These are phyloP conservation scores for Gamarada debralockiae DNA, from an alignment of 495 filamentous ascomycete species.

Conservation along the genomic window DNA sequence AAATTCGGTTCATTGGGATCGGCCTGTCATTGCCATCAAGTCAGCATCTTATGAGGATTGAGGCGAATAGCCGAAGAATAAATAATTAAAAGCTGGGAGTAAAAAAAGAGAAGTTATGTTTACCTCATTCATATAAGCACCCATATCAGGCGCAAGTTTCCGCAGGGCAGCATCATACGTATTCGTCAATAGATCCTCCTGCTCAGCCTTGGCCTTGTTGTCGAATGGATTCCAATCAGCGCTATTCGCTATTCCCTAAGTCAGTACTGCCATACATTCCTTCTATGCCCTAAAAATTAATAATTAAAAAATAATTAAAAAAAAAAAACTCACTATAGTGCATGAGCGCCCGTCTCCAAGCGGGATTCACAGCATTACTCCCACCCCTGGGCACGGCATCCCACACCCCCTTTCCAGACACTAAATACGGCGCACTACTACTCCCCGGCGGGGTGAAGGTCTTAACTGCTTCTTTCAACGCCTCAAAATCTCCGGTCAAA, in stretches of 20 bases:
- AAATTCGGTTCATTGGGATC: slow-evolving; percentile 42
- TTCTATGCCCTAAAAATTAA: too few species aligned
- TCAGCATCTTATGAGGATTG: not conserved
- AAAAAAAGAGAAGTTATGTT: too few species aligned
- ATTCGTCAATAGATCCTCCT: not conserved
- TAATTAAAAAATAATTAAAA: not conserved
- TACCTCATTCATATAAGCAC: slow-evolving; percentile 33
- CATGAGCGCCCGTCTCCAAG: slow-evolving; percentile 40
- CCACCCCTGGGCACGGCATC: slow-evolving; percentile 12
- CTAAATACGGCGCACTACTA: slow-evolving; percentile 3
- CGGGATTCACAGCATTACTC: slow-evolving; percentile 32
- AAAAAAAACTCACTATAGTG: slow-evolving; percentile 20
- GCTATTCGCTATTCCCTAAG: not conserved
- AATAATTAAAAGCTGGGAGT: too few species aligned
- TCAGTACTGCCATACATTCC: not conserved
- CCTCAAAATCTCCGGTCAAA: slow-evolving; percentile 25
- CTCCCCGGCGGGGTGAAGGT: not conserved
- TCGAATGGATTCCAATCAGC: slow-evolving; percentile 12
- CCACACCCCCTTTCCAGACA: slow-evolving; percentile 9
- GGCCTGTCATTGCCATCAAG: slow-evolving; percentile 43
- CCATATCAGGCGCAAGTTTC: slow-evolving; percentile 15
- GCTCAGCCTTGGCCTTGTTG: not conserved
- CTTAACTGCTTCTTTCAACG: not conserved
- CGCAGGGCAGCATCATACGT: slow-evolving; percentile 8
- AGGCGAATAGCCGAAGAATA: not conserved